Percentiles rank a stretch among this genome's conserved stretches.
phyloP scores from a whole-genome alignment of 305 asterid species.

The Euphrasia arctica region DNA sequence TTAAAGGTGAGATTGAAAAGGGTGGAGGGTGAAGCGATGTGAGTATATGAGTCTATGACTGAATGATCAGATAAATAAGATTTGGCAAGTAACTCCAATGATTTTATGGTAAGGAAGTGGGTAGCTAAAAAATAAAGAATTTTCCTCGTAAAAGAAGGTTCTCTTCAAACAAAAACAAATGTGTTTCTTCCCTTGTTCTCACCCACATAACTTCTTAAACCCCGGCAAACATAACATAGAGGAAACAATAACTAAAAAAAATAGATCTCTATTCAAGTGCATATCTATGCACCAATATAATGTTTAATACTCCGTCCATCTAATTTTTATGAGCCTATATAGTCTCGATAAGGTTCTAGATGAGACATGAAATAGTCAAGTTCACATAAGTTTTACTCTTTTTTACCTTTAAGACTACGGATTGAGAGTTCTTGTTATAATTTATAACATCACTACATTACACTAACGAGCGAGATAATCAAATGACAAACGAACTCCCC shows the following conservation, averaged over 20 bases:
- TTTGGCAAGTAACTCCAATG: background rate
- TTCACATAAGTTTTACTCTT: background rate
- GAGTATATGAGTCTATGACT: background rate
- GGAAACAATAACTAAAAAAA: constrained; percentile 2
- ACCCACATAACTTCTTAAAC: background rate
- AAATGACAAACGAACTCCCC: background rate
- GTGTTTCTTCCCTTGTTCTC: constrained; percentile 3
- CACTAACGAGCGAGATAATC: too few relatives aligned
- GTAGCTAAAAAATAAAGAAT: background rate
- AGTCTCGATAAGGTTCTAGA: background rate
- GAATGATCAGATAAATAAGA: background rate
- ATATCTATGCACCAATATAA: constrained; percentile 6
- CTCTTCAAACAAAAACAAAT: background rate
- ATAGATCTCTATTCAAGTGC: constrained; percentile 1
- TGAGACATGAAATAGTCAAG: background rate
- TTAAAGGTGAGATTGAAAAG: constrained; percentile 14
- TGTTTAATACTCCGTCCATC: background rate
- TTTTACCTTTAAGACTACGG: background rate
- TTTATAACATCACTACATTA: too few relatives aligned
- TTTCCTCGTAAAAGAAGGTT: background rate
- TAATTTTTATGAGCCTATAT: constrained; percentile 1
- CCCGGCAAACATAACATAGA: constrained; percentile 12
- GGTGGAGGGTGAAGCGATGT: background rate
- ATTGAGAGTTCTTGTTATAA: too few relatives aligned
- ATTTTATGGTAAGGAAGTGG: background rate